Conservation (phyloP, 331 rosid species). For the Prunus yedoensis region DNA sequence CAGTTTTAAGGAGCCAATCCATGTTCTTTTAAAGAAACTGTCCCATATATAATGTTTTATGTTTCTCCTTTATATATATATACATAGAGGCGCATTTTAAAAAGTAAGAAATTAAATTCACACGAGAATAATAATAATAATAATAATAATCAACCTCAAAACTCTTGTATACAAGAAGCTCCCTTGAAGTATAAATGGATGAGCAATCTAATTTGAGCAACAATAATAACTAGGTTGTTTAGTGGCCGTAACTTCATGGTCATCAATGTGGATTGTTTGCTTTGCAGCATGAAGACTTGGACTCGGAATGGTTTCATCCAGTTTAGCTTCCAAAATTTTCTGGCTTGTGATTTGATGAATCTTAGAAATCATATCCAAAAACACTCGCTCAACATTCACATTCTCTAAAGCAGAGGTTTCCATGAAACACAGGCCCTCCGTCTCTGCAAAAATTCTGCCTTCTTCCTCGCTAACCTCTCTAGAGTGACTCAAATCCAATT, state of each 20-base stretch:
- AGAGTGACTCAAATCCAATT: constrained; percentile 59
- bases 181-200: too few species aligned
- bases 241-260: constrained; percentile 79
- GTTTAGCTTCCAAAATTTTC: constrained; percentile 54
- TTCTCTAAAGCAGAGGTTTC: constrained; percentile 91
- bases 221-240: constrained; percentile 56
- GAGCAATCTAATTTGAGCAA: constrained; percentile 33
- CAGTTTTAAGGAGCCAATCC: too few species aligned
- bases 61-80: too few species aligned
- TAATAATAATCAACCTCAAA: constrained; percentile 2
- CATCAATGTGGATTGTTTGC: constrained; percentile 44
- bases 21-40: too few species aligned
- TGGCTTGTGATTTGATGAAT: constrained; percentile 66
- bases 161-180: not conserved
- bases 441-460: constrained; percentile 59
- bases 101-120: too few species aligned
- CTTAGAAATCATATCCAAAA: constrained; percentile 63
- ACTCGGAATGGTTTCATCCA: constrained; percentile 6
- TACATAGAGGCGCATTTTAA: too few species aligned
- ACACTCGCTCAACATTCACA: constrained; percentile 78
- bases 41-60: too few species aligned
- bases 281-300: constrained; percentile 42
- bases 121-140: too few species aligned
- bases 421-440: constrained; percentile 75
- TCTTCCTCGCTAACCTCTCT: constrained; percentile 77